Conservation (phyloP, 2,329 filamentous ascomycete genomes). For the Aspergillus transmontanensis region DNA sequence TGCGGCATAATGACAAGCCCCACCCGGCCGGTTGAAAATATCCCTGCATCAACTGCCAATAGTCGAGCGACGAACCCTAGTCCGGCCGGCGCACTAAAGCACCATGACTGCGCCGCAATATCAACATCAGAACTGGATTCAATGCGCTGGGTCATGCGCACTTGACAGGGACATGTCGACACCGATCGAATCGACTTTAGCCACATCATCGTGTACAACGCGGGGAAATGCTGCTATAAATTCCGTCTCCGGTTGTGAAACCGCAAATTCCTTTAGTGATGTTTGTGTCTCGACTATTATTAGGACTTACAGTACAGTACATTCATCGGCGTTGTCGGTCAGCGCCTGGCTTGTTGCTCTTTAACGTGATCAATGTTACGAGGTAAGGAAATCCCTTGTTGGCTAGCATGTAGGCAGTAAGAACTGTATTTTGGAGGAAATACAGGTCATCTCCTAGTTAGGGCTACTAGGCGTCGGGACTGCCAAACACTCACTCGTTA, state of each 20-base stretch:
- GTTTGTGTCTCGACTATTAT: not conserved
- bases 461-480: too few species aligned
- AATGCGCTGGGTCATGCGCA: not conserved
- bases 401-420: too few species aligned
- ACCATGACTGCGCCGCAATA: not conserved
- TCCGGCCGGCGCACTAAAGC: not conserved
- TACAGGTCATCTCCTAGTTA: too few species aligned
- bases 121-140: not conserved
- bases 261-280: not conserved
- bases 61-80: not conserved
- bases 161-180: not conserved
- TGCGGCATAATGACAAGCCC: not conserved
- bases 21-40: not conserved
- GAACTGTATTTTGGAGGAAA: too few species aligned
- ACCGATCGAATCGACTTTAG: not conserved
- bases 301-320: too few species aligned
- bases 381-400: too few species aligned
- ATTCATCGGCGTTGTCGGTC: too few species aligned
- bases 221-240: not conserved
- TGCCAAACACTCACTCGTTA: too few species aligned
- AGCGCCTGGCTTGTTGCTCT: too few species aligned
- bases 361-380: not conserved
- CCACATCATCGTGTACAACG: not conserved
- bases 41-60: not conserved
- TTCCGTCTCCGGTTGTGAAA: not conserved